Base-by-base conservation (phyloP, 2,329 filamentous ascomycete genomes). In the Hirsutella thompsonii region DNA sequence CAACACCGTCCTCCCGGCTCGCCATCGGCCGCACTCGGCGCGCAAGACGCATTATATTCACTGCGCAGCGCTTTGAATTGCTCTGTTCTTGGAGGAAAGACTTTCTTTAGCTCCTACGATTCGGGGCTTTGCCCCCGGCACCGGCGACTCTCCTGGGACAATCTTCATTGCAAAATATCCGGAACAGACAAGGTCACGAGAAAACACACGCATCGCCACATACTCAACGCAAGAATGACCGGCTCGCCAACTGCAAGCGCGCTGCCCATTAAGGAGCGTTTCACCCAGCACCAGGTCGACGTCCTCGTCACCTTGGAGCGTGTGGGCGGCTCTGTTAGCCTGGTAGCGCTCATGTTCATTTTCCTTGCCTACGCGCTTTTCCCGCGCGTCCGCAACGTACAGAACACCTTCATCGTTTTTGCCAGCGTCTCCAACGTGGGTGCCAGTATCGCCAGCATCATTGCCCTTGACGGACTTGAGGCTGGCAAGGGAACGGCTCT, bases 391-490 rank as follows among this genome's bases (percentile, higher is more conserved):
- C 69, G 74, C 13, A 76, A 73, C 18, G 69, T 79, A 0, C 73
- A 74, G 14, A 78, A 77, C 50, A 74, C 72, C 1, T 79, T 79
- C 46, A 77, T 79, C 39, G 63, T 77, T 20, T 77, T 76, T 49
- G 74, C 74, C 5, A 77, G 73, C 18, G 63, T 77, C 20, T 69
- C 73, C 44, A 79, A 79, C 47, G 57, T 76, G 4, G 73, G 73
- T 2, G 74, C 74, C 11, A 74, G 74, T 48, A 61, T 70, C 35
- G 84, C 80, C 10, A 86, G 82, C 37, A 64, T 87, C 20, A 85
- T 89, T 37, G 81, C 80, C 5, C 74, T 76, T 42, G 72, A 76
- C 14, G 82, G 80, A 1, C 67, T 88, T 33, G 52, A 60, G 2
- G 61, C 61, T 29, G 77, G 77, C 1, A 60, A 65, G 18, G 56